Evolutionary conservation across 2,329 filamentous ascomycete species (phyloP).

Genomic region (Aureobasidium sp.): DNA sequence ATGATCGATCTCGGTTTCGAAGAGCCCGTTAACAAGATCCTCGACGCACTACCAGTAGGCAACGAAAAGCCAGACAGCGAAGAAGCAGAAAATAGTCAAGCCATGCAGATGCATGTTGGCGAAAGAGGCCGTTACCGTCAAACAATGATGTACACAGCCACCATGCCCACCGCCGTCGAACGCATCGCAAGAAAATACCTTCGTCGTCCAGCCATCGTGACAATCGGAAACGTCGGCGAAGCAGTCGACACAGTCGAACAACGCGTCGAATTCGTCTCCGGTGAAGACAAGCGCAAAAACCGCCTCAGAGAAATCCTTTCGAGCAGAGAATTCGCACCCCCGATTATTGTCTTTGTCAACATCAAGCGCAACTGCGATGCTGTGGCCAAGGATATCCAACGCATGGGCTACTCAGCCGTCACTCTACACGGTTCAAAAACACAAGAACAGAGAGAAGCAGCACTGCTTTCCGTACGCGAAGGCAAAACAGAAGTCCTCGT

Average conservation of each 20-base stretch:
- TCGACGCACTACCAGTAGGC: slow-evolving; percentile 81
- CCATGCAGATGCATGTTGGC: slow-evolving; percentile 75
- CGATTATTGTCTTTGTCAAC: slow-evolving; percentile 99
- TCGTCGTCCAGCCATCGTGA: slow-evolving; percentile 83
- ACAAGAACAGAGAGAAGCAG: slow-evolving; percentile 93
- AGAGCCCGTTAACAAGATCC: slow-evolving; percentile 93
- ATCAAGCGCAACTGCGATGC: slow-evolving; percentile 99
- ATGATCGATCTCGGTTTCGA: slow-evolving; percentile 99
- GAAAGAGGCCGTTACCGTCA: slow-evolving; percentile 78
- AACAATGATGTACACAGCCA: slow-evolving; percentile 99
- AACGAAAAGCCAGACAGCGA: slow-evolving; percentile 96
- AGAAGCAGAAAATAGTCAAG: slow-evolving; percentile 72
- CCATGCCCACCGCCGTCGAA: slow-evolving; percentile 88
- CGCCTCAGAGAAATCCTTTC: slow-evolving; percentile 83
- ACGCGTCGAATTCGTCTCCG: slow-evolving; percentile 80
- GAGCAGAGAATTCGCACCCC: slow-evolving; percentile 70
- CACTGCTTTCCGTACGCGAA: slow-evolving; percentile 72
- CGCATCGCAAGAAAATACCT: slow-evolving; percentile 97
- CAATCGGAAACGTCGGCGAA: slow-evolving; percentile 88
- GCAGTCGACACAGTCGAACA: slow-evolving; percentile 98
- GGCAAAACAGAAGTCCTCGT: slow-evolving; percentile 81
- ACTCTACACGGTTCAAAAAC: slow-evolving; percentile 94
- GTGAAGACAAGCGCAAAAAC: slow-evolving; percentile 95
- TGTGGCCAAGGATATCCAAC: slow-evolving; percentile 86
- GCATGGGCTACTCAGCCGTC: slow-evolving; percentile 82